Evolutionary conservation across 2,329 filamentous ascomycete genomes (phyloP), one percentile per base, ranked within the genome.

Genomic region (Coccinonectria pachysandricola): DNA sequence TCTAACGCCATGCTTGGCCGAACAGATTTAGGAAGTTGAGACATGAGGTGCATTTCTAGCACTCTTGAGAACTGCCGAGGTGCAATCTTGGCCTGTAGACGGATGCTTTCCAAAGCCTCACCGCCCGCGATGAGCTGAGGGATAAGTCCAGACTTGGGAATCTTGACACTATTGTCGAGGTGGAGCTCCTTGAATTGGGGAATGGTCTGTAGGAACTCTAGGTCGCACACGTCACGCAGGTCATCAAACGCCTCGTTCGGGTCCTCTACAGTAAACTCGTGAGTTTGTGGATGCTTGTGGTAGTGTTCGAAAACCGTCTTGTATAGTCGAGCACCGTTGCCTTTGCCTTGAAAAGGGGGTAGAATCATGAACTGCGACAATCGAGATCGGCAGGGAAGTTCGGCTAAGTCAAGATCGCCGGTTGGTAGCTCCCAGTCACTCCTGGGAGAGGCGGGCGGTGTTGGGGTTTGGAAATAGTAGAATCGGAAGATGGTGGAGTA

Each of bases 321-420:
- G 62, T 96, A 98, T 19, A 98, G 72, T 21, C 74, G 68, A 8
- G 75, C 70, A 18, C 88, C 91, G 25, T 88, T 76, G 10, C 86
- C 86, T 35, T 75, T 72, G 35, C 72, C 68, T 50, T 95, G 87
- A 53, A 85, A 93, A 5, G 85, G 80, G 3, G 87, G 87, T 8
- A 98, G 65, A 36, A 98, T 78, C 34, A 98, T 50, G 54, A 96
- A 96, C 52, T 98, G 91, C 0, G 88, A 93, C 39, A 98, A 83
- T 22, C 92, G 72, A 33, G 84, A 75, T 19, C 88, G 76, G 43
- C 79, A 80, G 8, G 83, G 79, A 3, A 87, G 66, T 24, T 77
- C 60, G 4, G 70, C 53, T 37, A 78, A 61, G 23, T 64, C 56
- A 23, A 68, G 53, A 16, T 68, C 52, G 19, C 59, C 45, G 39